Base-by-base conservation (phyloP, 75 land plant species). In the Isoetes taiwanensis region DNA sequence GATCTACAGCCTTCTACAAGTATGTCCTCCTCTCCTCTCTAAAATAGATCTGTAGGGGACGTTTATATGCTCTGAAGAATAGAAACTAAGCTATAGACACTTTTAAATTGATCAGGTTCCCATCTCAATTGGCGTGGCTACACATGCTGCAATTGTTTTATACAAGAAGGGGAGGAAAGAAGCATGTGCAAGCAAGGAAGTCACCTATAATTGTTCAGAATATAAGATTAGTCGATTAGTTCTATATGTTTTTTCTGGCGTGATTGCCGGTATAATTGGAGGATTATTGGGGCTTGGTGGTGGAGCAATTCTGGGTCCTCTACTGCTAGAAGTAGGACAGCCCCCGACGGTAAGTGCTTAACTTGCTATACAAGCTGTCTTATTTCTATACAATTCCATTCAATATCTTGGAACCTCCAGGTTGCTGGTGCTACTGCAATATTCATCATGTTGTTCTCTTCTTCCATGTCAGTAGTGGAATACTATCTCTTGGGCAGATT, bases 251-350 rank as follows among this genome's bases (percentile, higher is more conserved):
- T 34, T 78, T 8, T 78, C 72, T 62, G 95, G 85, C 12, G 61
- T 85, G n/a, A 26, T 86, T 0, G 90, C 86, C 9, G 95, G 95
- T 46, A 80, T 76, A 0, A 83, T 88, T 14, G 95, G 89, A 0
- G 95, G 95, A 21, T 62, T 88, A 0, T 68, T 88, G 11, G 95
- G 95, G 11, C 79, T 90, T 20, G 95, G 95, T 33, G 95, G 95
- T 26, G 95, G 95, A 0, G 80, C 88, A 66, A 77, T 84, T 34
- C 66, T 88, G 8, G 95, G 85, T 5, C 91, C 96, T 27, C 66
- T 85, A 1, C 66, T 85, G n/a, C 77, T 89, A 5, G 96, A 89
- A 58, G 64, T 89, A 39, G 96, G 96, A 30, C 72, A 79, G 32
- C 84, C 84, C 32, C 96, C 96, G 1, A 79, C 84, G 82, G 94